Base-by-base conservation (phyloP, 148 eudicot species). In the Euryodendron excelsum region DNA sequence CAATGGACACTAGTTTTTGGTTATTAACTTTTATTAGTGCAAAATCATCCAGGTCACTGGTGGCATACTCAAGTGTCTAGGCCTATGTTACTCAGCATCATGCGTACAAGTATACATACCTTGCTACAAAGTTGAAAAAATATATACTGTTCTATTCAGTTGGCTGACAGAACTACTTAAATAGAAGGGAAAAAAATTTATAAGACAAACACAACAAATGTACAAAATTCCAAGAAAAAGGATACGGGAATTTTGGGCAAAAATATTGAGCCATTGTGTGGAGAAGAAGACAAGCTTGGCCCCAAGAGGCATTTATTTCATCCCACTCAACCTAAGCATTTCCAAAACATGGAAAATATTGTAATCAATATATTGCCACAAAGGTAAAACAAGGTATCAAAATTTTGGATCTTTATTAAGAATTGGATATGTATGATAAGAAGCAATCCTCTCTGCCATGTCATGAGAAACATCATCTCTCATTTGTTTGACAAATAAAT, bases 281-380 rank as follows among this genome's bases (percentile, higher is more conserved):
- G 72, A 96, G 97, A 77, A 96, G 98, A 81, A 96, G 91, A 78
- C 99, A 93, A 45, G 99, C 99, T 85, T 93, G 98, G 75, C 99
- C 99, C 99, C 99, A 93, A 69, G 99, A 98, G 79, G 99, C 99
- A 88, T 96, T 96, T 86, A 93, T 92, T 90, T 96, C 99, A 84
- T 96, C 99, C 99, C 99, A 96, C 78, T 96, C 99, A 77, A 96
- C 97, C 99, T 96, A 83, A 56, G 69, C 80, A 87, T 73, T 55
- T 72, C 72, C 60, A 20, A 41, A 77, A 73, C 28, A 68, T 3
- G 52, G 74, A 13, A 78, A 20, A 48, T 23, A 28, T 45, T 55
- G 67, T 31, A 52, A 53, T 14, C 70, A 65, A 76, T 20, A 63
- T 59, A 82, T 47, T 41, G 52, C 18, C 0, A 30, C 10, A 77